A percentile compares a stretch with the other conserved stretches of the same genome.
Evolutionary conservation across 805 yeast species (phyloP).

Genomic region (Candida sphagnicola): DNA sequence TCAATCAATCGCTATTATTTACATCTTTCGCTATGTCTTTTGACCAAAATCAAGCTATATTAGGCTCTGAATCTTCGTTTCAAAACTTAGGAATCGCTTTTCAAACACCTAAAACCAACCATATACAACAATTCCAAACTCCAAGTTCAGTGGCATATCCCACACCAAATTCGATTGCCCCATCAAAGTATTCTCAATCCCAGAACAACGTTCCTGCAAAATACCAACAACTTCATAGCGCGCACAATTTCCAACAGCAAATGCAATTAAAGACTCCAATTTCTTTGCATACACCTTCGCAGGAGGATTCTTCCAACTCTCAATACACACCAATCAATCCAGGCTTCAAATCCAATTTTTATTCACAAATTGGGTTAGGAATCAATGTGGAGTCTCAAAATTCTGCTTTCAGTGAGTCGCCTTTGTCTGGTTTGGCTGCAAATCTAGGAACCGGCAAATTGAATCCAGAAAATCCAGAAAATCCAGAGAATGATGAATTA

Average conservation of each 20-base stretch:
- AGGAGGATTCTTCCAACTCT: neutral
- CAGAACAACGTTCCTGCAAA: neutral
- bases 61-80: neutral
- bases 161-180: neutral
- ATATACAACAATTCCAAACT: neutral
- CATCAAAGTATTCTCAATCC: neutral
- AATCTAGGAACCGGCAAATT: neutral
- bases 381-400: neutral
- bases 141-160: neutral
- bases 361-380: neutral
- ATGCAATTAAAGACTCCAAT: neutral
- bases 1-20: neutral
- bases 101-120: conserved; percentile 1
- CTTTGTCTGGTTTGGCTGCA: neutral
- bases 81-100: neutral
- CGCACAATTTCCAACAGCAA: neutral
- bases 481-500: neutral
- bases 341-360: neutral
- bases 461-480: neutral
- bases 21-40: neutral
- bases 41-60: neutral
- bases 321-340: neutral
- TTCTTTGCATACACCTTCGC: neutral
- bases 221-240: neutral
- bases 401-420: neutral